These are phyloP conservation scores for Senecio squalidus DNA, from an alignment of 140 eudicot genomes.

Conservation along the genomic window DNA sequence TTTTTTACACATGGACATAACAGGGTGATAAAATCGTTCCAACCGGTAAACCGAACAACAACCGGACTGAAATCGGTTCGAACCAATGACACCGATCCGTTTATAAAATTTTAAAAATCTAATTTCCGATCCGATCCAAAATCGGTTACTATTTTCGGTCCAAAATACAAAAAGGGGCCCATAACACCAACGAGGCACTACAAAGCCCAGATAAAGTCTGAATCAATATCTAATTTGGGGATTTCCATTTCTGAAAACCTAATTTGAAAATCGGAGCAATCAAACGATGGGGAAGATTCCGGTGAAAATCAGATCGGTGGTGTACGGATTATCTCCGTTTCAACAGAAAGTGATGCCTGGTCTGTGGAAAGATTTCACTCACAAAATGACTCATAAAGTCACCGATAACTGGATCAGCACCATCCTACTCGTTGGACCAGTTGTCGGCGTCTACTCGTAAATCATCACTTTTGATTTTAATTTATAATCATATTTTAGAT, in stretches of 20 bases:
- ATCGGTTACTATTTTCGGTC: no score
- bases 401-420: slow-evolving; percentile 62
- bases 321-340: slow-evolving; percentile 72
- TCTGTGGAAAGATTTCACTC: slow-evolving; percentile 61
- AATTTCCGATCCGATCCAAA: no score
- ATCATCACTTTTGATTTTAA: background rate
- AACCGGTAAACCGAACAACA: no score
- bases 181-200: background rate
- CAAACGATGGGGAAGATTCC: slow-evolving; percentile 64
- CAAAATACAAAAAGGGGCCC: no score
- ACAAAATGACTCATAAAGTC: slow-evolving; percentile 68
- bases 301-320: slow-evolving; percentile 73
- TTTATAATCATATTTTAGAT: background rate
- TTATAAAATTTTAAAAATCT: no score
- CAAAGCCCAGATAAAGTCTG: background rate
- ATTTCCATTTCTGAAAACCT: background rate
- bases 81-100: no score
- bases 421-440: slow-evolving; percentile 62
- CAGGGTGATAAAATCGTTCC: no score
- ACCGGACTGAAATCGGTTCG: no score
- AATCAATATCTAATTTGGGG: background rate
- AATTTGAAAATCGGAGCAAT: slow-evolving; percentile 9
- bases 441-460: slow-evolving; percentile 74
- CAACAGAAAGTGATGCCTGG: slow-evolving; percentile 94
- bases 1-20: no score